Percentiles rank a stretch among this genome's conserved stretches.
Evolutionary conservation across 2,329 filamentous ascomycete species (phyloP).

Genomic region (Claviceps pazoutovae): DNA sequence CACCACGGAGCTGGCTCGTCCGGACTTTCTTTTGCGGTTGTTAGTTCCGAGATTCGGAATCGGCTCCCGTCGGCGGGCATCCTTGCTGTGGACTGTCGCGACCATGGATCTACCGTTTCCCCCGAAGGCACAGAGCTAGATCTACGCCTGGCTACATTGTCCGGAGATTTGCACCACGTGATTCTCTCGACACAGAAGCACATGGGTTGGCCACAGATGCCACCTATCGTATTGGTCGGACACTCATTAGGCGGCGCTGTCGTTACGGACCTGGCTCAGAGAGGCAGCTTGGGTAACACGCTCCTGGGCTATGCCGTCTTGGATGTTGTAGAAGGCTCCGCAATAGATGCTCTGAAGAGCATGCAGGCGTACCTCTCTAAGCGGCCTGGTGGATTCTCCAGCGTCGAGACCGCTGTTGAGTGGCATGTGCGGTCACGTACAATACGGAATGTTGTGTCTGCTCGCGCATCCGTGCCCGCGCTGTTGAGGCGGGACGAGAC

Average conservation of each 20-base stretch:
- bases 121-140: conserved; percentile 34
- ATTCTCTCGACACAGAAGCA: conserved; percentile 50
- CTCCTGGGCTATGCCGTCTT: conserved; percentile 79
- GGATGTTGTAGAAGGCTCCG: conserved; percentile 91
- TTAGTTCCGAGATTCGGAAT: conserved; percentile 64
- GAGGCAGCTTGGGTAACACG: conserved; percentile 47
- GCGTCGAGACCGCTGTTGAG: conserved; percentile 66
- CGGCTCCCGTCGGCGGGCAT: conserved; percentile 68
- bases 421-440: conserved; percentile 90
- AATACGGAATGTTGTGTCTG: conserved; percentile 70
- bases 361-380: conserved; percentile 88
- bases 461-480: conserved; percentile 73
- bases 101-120: conserved; percentile 63
- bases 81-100: conserved; percentile 72
- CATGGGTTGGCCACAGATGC: conserved; percentile 61
- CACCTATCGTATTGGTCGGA: conserved; percentile 71
- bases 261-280: conserved; percentile 69
- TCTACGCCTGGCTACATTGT: conserved; percentile 58
- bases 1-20: conserved; percentile 94
- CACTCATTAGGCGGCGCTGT: conserved; percentile 90
- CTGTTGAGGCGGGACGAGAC: conserved; percentile 44
- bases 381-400: conserved; percentile 65
- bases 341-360: conserved; percentile 83
- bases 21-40: conserved; percentile 77
- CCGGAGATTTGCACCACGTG: conserved; percentile 56